A percentile compares a stretch with the other conserved stretches of the same genome.
Evolutionary conservation across 2,329 filamentous ascomycete species (phyloP).

Genomic region (Penicillium aurantiogriseum): DNA sequence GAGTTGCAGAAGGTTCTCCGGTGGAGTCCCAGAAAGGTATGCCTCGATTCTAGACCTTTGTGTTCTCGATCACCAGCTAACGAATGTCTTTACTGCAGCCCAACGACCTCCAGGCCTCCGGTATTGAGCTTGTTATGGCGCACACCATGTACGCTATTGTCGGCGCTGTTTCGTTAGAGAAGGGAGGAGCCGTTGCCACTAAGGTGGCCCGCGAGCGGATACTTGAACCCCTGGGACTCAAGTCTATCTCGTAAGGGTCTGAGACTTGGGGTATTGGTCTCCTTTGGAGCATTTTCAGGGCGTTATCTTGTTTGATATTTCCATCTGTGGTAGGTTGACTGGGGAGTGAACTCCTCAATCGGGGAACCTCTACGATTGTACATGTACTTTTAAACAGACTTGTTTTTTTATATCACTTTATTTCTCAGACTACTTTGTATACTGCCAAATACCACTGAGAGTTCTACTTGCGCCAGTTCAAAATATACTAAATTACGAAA

Average conservation of each 20-base stretch:
- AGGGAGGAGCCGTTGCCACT: slow-evolving; percentile 75
- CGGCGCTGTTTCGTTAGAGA: slow-evolving; percentile 84
- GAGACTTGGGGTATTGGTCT: slow-evolving; percentile 22
- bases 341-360: slow-evolving; percentile 18
- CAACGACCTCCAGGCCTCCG: slow-evolving; percentile 68
- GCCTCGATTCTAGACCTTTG: slow-evolving; percentile 28
- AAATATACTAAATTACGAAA: background rate
- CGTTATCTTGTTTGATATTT: slow-evolving; percentile 33
- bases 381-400: slow-evolving; percentile 36
- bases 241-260: slow-evolving; percentile 26
- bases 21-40: slow-evolving; percentile 84
- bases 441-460: slow-evolving; percentile 17
- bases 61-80: slow-evolving; percentile 1
- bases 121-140: slow-evolving; percentile 70
- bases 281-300: slow-evolving; percentile 39
- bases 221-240: slow-evolving; percentile 53
- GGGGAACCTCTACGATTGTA: slow-evolving; percentile 28
- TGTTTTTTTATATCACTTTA: slow-evolving; percentile 20
- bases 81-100: slow-evolving; percentile 44
- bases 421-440: slow-evolving; percentile 12
- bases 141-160: slow-evolving; percentile 81
- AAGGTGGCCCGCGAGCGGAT: slow-evolving; percentile 74
- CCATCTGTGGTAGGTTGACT: slow-evolving; percentile 22
- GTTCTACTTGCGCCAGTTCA: background rate
- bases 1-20: slow-evolving; percentile 73